Evolutionary conservation across 352 stramenopile species (phyloP).

Genomic region (Phytophthora megakarya): DNA sequence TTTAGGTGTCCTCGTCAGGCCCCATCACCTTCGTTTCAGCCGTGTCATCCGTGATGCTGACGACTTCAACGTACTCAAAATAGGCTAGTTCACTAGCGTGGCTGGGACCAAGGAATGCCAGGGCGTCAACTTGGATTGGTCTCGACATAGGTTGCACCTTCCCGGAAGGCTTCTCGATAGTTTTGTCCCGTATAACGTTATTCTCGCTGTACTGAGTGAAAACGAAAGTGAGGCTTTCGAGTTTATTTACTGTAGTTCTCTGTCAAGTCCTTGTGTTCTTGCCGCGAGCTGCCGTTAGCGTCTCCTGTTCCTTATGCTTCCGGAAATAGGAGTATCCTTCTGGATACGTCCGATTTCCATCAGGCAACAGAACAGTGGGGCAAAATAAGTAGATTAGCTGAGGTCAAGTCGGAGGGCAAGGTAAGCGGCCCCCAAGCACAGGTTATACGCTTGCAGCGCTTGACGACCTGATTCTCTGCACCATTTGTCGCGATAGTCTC

Average conservation of each 20-base stretch:
- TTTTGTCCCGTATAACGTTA: no score
- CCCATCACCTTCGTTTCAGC: not conserved
- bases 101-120: not conserved
- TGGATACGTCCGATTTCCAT: not conserved
- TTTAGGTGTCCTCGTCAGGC: not conserved
- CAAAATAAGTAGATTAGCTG: not conserved
- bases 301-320: conserved; percentile 13
- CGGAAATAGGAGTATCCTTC: conserved; percentile 1
- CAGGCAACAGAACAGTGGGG: not conserved
- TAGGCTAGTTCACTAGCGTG: not conserved
- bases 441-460: not conserved
- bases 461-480: not conserved
- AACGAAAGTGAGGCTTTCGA: not conserved
- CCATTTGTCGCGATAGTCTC: not conserved
- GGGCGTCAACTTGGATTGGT: no score
- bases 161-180: no score
- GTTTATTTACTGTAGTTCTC: not conserved
- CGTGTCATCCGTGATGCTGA: not conserved
- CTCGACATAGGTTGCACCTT: no score
- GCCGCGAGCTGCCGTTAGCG: not conserved
- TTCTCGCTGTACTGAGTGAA: no score
- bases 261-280: not conserved
- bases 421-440: not conserved
- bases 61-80: conserved; percentile 1
- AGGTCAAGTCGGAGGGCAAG: not conserved